Base-by-base conservation (phyloP, 1,284 basidiomycete species). In the Rhodotorula sp. region DNA sequence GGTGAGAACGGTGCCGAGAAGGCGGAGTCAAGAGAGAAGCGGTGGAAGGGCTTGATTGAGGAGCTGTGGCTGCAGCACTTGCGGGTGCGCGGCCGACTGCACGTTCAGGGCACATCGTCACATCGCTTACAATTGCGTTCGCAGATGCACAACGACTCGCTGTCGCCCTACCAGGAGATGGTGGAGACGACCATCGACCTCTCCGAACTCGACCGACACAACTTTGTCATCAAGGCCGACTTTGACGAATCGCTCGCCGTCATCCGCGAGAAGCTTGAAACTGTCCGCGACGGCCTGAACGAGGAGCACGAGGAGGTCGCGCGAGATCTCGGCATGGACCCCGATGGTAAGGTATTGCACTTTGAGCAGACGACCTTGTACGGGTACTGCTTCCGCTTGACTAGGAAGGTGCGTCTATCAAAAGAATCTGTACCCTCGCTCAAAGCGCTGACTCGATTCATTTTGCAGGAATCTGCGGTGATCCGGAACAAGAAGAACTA, bases 111-210 rank as follows among this genome's bases (percentile, higher is more conserved):
- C 30, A 24, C 63, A 54, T 18, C 34, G 34, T 10, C 34, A 5
- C 34, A 10, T 10, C 34, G 6, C 34, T 34, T 6, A 34, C 34
- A 26, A n/a, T 5, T 37, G 11, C 40, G 40, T 24, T 11, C 56
- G 8, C 74, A 93, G 90, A 84, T 88, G 76, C 85, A 86, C 75
- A 82, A 86, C 34, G 80, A 79, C 0, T 87, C 83, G 66, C 84
- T 96, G 7, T 83, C 84, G 18, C 91, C 92, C 77, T 94, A 94
- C 76, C 84, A 86, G 8, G 91, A 94, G 76, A 94, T 99, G 89
- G 94, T 99, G 5, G 93, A 98, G 80, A 88, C 91, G 68, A 98
- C 95, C 0, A 86, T 99, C 54, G 96, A 99, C 77, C 86, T 98
- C 26, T 87, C 89, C 57, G 89, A 95, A 75, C 84, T 97, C 13